These are phyloP conservation scores for Cercophora samala DNA, from an alignment of 495 filamentous ascomycete genomes.

Conservation along the genomic window DNA sequence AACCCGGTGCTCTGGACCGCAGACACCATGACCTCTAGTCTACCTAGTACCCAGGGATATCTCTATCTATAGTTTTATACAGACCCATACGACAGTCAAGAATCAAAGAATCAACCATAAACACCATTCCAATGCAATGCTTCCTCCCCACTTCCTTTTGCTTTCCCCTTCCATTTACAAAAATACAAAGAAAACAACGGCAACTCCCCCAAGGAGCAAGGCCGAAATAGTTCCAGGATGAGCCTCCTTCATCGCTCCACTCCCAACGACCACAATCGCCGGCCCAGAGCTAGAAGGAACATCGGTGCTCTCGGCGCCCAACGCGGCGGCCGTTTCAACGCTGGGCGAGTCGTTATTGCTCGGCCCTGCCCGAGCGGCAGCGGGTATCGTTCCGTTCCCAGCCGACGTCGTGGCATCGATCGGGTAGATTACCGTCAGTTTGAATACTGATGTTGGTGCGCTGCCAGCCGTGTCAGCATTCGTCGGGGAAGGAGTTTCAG, in stretches of 20 bases:
- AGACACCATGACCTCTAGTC: neutral
- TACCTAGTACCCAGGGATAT: neutral
- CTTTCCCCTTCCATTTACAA: neutral
- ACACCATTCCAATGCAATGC: neutral
- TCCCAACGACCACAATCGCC: neutral
- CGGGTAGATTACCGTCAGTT: conserved; percentile 5
- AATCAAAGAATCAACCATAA: neutral
- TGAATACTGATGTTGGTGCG: conserved; percentile 3
- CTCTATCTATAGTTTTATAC: neutral
- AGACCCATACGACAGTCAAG: too few species aligned
- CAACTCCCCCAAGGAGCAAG: neutral
- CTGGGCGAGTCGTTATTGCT: neutral
- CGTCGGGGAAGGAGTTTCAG: conserved; percentile 1
- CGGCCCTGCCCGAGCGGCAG: neutral
- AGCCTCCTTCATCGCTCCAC: conserved; percentile 3
- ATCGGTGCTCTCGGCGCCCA: neutral
- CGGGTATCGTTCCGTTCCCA: conserved; percentile 6
- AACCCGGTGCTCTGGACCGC: neutral
- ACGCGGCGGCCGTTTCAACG: neutral
- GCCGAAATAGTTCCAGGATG: conserved; percentile 1
- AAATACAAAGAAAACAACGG: conserved; percentile 7
- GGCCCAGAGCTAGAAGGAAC: neutral
- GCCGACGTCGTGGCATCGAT: conserved; percentile 4
- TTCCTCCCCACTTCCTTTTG: neutral
- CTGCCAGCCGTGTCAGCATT: conserved; percentile 12